These are phyloP conservation scores for Linum trigynum DNA, from an alignment of 345 rosid genomes.

Conservation along the genomic window DNA sequence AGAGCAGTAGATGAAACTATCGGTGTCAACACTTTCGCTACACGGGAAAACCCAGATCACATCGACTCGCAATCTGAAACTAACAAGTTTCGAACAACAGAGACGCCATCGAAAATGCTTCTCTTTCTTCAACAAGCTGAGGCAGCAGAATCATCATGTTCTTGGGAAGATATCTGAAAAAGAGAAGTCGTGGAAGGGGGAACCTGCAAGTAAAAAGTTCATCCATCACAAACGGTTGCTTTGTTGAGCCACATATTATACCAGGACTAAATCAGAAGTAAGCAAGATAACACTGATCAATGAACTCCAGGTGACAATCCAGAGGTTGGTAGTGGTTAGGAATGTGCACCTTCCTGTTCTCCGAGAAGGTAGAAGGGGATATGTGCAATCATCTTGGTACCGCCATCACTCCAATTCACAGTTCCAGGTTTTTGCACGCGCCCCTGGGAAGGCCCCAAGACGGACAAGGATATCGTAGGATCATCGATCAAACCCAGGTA, in stretches of 20 bases:
- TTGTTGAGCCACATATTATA: neutral
- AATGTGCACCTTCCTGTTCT: conserved; percentile 55
- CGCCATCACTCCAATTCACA: conserved; percentile 79
- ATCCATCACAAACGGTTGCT: neutral
- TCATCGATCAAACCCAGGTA: conserved; percentile 79
- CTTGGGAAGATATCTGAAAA: conserved; percentile 57
- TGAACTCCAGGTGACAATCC: neutral
- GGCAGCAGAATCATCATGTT: conserved; percentile 13
- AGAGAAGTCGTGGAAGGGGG: conserved; percentile 83
- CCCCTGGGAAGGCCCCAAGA: conserved; percentile 60
- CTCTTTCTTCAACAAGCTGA: too few relatives aligned
- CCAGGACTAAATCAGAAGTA: neutral
- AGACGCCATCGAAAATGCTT: too few relatives aligned
- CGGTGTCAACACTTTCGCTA: too few relatives aligned
- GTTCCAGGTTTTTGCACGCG: conserved; percentile 46
- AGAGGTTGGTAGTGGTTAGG: neutral
- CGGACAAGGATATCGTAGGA: conserved; percentile 64
- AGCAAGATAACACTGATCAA: neutral
- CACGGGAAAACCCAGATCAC: too few relatives aligned
- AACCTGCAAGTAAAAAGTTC: conserved; percentile 38
- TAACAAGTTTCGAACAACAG: too few relatives aligned
- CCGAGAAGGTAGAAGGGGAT: conserved; percentile 81
- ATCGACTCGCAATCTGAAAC: too few relatives aligned
- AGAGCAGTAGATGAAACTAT: too few relatives aligned
- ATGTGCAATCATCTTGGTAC: conserved; percentile 55